phyloP scores from a whole-genome alignment of 495 filamentous ascomycete genomes.

The Staphylotrichum tortipilum region DNA sequence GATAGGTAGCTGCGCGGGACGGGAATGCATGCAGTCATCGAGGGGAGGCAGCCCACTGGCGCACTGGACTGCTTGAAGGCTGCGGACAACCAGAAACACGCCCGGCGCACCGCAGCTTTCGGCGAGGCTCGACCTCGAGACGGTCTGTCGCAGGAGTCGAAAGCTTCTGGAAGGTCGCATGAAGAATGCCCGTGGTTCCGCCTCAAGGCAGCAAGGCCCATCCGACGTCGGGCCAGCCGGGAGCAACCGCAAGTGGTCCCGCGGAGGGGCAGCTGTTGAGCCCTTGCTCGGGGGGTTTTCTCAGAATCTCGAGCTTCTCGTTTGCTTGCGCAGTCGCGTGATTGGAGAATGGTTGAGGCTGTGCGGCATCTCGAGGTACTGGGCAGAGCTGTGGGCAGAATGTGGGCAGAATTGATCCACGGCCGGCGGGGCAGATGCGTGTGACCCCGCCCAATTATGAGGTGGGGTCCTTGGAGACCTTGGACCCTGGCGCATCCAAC shows the following conservation, averaged over 20 bases:
- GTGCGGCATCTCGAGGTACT: slow-evolving; percentile 4
- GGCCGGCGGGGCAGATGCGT: too few relatives aligned
- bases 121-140: neutral
- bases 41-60: too few relatives aligned
- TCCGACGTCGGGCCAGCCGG: neutral
- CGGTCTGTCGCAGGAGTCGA: neutral
- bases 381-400: slow-evolving; percentile 12
- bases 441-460: neutral
- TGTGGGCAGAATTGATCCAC: too few relatives aligned
- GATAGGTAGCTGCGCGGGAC: too few relatives aligned
- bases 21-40: too few relatives aligned
- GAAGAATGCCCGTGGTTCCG: slow-evolving; percentile 12
- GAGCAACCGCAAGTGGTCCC: neutral
- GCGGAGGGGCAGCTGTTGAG: neutral
- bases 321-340: neutral
- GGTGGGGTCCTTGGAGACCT: too few relatives aligned
- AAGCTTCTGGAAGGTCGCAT: neutral
- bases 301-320: neutral
- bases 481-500: too few relatives aligned
- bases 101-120: too few relatives aligned
- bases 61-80: too few relatives aligned
- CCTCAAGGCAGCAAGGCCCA: slow-evolving; percentile 10
- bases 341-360: slow-evolving; percentile 13
- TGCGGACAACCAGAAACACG: too few relatives aligned
- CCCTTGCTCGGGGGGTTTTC: neutral